phyloP scores from a whole-genome alignment of 202 grass and related monocot species.

The Panicum virgatum region DNA sequence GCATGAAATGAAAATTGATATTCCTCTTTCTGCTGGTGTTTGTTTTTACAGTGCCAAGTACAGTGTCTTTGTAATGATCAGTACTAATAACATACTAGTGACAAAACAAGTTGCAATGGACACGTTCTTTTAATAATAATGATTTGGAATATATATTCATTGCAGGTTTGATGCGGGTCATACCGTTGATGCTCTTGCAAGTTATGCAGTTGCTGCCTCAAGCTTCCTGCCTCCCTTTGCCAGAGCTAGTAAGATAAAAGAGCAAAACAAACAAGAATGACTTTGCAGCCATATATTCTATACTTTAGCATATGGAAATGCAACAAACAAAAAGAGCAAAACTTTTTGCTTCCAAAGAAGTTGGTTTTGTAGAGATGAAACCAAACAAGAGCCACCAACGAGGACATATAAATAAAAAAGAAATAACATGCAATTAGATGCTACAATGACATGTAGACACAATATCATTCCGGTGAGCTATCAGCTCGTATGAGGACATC shows the following conservation, averaged over 20 bases:
- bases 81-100: not conserved
- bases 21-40: not conserved
- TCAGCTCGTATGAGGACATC: not conserved
- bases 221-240: slow-evolving; percentile 67
- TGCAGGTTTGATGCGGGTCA: slow-evolving; percentile 35
- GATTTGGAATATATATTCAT: slow-evolving; percentile 15
- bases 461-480: not conserved
- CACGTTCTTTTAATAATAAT: not conserved
- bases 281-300: not conserved
- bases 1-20: not conserved
- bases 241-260: slow-evolving; percentile 49
- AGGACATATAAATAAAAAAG: not conserved
- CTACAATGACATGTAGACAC: not conserved
- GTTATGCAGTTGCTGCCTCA: slow-evolving; percentile 72
- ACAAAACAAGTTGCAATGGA: not conserved
- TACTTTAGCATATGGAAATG: not conserved
- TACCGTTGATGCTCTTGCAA: slow-evolving; percentile 73
- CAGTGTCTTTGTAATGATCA: not conserved
- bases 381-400: not conserved
- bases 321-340: not conserved
- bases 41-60: not conserved
- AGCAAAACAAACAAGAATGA: not conserved
- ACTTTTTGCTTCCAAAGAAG: not conserved
- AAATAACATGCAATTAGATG: not conserved
- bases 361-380: not conserved